These are phyloP conservation scores for Leccinum angustisporum DNA, from an alignment of 1,284 basidiomycete species.

Conservation along the genomic window DNA sequence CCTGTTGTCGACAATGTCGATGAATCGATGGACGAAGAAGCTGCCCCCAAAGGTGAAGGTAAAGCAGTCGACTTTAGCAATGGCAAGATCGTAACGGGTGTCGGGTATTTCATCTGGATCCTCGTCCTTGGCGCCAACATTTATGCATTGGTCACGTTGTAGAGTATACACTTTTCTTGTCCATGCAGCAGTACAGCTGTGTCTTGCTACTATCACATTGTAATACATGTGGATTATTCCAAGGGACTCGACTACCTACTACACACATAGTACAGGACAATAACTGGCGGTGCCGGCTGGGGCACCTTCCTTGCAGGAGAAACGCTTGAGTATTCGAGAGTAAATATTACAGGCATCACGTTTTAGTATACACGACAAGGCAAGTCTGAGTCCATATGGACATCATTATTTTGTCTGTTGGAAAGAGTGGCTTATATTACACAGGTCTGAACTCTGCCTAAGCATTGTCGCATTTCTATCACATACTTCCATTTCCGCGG, in stretches of 20 bases:
- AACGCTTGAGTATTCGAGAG: no score
- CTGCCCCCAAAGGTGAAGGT: neutral
- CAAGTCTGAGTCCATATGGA: no score
- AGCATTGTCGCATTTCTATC: no score
- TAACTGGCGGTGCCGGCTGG: no score
- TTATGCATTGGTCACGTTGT: conserved; percentile 58
- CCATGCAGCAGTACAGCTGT: neutral
- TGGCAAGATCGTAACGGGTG: conserved; percentile 48
- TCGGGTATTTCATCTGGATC: conserved; percentile 65
- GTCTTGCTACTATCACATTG: neutral
- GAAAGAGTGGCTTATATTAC: no score
- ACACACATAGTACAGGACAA: no score
- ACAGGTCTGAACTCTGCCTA: no score
- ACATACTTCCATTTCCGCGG: no score
- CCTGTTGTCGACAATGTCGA: neutral
- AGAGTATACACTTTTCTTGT: conserved; percentile 13
- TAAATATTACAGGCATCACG: no score
- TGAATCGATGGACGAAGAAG: neutral
- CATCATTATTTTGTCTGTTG: no score
- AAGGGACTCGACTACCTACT: neutral
- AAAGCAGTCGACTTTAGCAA: conserved; percentile 59
- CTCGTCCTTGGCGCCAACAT: conserved; percentile 68
- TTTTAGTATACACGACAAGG: no score
- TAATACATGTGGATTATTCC: neutral
- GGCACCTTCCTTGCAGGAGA: no score